A percentile compares a stretch with the other conserved stretches of the same genome.
phyloP scores from a whole-genome alignment of 208 protist genomes.

The Leishmania amazonensis region DNA sequence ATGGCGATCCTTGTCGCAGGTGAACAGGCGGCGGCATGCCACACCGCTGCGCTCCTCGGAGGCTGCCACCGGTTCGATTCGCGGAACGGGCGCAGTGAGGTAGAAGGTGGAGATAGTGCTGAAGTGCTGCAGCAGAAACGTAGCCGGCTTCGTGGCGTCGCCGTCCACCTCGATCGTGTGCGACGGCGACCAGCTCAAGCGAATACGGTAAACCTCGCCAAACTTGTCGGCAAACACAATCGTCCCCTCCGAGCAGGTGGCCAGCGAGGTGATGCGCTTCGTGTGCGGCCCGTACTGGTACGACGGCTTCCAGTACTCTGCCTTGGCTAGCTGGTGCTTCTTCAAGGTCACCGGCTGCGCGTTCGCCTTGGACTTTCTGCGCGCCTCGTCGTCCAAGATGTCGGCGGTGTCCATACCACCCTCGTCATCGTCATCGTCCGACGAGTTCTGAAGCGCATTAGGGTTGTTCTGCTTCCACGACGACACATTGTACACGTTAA shows the following conservation, averaged over 20 bases:
- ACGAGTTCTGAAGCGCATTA: slow-evolving; percentile 28
- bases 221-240: slow-evolving; percentile 92
- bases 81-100: slow-evolving; percentile 59
- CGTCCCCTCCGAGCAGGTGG: slow-evolving; percentile 48
- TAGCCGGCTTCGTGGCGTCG: slow-evolving; percentile 34
- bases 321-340: slow-evolving; percentile 17
- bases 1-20: slow-evolving; percentile 85
- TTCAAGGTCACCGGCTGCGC: slow-evolving; percentile 5
- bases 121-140: slow-evolving; percentile 87
- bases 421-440: slow-evolving; percentile 22
- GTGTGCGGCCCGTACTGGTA: slow-evolving; percentile 77
- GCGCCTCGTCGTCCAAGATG: slow-evolving; percentile 13
- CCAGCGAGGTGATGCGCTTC: slow-evolving; percentile 83
- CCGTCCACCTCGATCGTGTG: slow-evolving; percentile 56
- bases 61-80: slow-evolving; percentile 30
- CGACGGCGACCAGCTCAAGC: slow-evolving; percentile 53
- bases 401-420: slow-evolving; percentile 8
- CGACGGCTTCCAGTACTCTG: slow-evolving; percentile 44
- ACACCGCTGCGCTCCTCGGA: slow-evolving; percentile 33
- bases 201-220: slow-evolving; percentile 82
- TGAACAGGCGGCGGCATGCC: slow-evolving; percentile 67
- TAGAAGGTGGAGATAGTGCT: slow-evolving; percentile 76
- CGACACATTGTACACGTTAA: slow-evolving; percentile 78
- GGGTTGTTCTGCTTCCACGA: slow-evolving; percentile 46
- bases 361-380: background rate